Base-by-base conservation (phyloP, 768 basidiomycete species). In the Astraeus odoratus region DNA sequence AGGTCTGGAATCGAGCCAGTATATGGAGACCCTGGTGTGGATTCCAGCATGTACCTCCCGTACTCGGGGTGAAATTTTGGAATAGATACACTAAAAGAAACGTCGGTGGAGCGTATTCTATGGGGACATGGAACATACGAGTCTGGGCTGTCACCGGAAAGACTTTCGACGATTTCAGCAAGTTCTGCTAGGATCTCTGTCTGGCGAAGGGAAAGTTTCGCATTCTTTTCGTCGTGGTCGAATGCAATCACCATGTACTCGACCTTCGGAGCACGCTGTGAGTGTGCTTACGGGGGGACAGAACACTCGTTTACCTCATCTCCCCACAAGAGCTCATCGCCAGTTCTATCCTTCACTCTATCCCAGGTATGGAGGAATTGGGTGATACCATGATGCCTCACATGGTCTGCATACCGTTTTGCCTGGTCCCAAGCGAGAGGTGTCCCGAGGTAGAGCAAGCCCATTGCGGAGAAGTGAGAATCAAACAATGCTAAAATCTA, bases 21-120 rank as follows among this genome's bases (percentile, higher is more conserved):
- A 68, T 97, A 98, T 2, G 96, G 96, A 39, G 83, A 81, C 2
- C 96, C 96, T 0, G 96, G 96, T 1, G 95, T 99, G 3, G 92
- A 92, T 63, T 99, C 96, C 42, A 99, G 76, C 96, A 99, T 99
- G 70, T 89, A 98, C 30, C 94, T 78, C 31, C 96, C 96, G 69
- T 97, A 99, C 66, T 99, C 96, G 15, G 95, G 95, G 60, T 98
- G 96, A 59, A 94, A 98, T 10, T 83, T 86, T 2, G 96, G 96
- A 20, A 91, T 77, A 3, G 81, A 72, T 35, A 81, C 69, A 29
- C 86, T 91, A 48, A 29, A 49, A 37, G 36, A 26, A 43, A 52
- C 40, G 31, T 38, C 10, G 12, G 9, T 25, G 23, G n/a, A 39
- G 34, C 24, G 20, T 18, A 40, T 18, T 34, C 3, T 27, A 30